Percentiles rank a stretch among this genome's conserved stretches.
Evolutionary conservation across 176 grass and related monocot genomes (phyloP).

Genomic region (Carex littledalei): DNA sequence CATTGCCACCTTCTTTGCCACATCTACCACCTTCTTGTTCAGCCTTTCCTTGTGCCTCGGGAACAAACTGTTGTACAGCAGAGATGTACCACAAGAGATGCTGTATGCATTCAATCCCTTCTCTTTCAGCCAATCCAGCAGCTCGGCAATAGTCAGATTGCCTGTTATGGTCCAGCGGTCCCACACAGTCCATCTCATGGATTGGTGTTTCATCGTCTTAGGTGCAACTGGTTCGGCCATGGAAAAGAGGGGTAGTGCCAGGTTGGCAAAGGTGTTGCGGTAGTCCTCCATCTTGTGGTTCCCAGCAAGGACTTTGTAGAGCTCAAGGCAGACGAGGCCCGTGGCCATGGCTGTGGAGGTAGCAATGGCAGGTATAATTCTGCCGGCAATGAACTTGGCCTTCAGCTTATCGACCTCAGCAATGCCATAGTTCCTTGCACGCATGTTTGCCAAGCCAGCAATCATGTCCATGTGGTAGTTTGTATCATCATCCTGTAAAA

Average conservation of each 20-base stretch:
- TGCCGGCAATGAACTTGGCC: constrained; percentile 73
- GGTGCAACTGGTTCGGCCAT: constrained; percentile 54
- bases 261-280: constrained; percentile 68
- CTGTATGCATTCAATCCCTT: constrained; percentile 70
- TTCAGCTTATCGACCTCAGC: constrained; percentile 67
- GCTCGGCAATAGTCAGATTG: constrained; percentile 50
- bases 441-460: constrained; percentile 72
- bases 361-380: constrained; percentile 63
- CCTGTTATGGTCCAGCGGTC: constrained; percentile 66
- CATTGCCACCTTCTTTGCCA: constrained; percentile 53
- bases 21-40: constrained; percentile 53
- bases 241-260: constrained; percentile 59
- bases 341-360: constrained; percentile 85
- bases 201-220: constrained; percentile 48
- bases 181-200: constrained; percentile 67
- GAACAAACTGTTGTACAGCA: constrained; percentile 75
- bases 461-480: constrained; percentile 86
- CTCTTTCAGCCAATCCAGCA: constrained; percentile 52
- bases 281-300: constrained; percentile 56
- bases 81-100: constrained; percentile 53
- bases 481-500: constrained; percentile 70
- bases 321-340: constrained; percentile 76
- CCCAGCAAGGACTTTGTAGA: constrained; percentile 77
- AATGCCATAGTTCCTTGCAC: constrained; percentile 74
- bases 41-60: constrained; percentile 53